Base-by-base conservation (phyloP, 2,329 filamentous ascomycete species). In the Microdochium nivale region DNA sequence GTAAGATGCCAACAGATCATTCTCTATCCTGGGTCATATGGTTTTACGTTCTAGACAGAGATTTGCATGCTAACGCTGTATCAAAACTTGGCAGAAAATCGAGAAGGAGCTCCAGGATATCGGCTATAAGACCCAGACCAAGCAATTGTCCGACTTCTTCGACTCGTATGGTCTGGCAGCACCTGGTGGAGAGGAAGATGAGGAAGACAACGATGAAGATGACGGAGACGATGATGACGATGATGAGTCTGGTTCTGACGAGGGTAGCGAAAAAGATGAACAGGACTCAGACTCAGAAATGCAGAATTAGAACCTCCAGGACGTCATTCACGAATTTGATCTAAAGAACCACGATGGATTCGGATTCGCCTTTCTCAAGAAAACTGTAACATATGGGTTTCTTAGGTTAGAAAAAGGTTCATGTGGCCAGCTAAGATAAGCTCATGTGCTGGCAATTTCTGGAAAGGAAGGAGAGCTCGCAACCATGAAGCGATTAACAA, bases 121-220 rank as follows among this genome's bases (percentile, higher is more conserved):
- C 52, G 90, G 90, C 0, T 99, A 95, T 74, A 85, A 84, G 65
- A 86, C 87, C 0, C 79, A 88, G 63, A 78, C 88, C 37, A 84
- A 85, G 63, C 76, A 85, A 25, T 75, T 97, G 49, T 82, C 84
- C 43, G 79, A 87, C 60, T 97, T 95, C 67, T 83, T 95, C 66
- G 89, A 96, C 56, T 88, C 90, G 62, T 97, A 97, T 65, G 92
- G 92, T 1, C 70, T 96, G 47, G 79, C 87, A 65, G 77, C 76
- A 2, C 75, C 73, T 2, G 79, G 78, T 2, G 82, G 77, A 0
- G 80, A 81, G 3, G 82, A 81, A 30, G 57, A 57, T 19, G 58
- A 60, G 40, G 60, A 61, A 47, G 50, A 53, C 7, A 49, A 58
- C 16, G 60, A 61, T 4, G 56, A 56, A 21, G 57, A 57, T 13